These are phyloP conservation scores for Golubevia sp. DNA, from an alignment of 1,284 basidiomycete genomes.

Conservation along the genomic window DNA sequence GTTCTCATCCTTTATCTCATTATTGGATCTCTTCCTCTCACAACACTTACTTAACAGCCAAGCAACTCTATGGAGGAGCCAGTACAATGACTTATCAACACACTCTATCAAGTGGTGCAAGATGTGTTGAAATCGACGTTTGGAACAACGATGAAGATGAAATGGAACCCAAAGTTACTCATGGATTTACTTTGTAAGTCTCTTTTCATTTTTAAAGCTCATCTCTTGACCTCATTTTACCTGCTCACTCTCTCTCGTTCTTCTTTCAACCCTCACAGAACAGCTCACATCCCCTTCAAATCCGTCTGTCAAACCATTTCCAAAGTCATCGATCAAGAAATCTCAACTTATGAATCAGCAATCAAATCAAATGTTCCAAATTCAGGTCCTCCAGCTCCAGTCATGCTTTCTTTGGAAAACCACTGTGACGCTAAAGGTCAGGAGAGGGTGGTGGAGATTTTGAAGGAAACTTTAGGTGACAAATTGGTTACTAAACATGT, in stretches of 20 bases:
- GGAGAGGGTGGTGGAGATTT: constrained; percentile 67
- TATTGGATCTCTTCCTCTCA: constrained; percentile 68
- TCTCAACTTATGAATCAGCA: constrained; percentile 3
- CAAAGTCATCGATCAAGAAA: constrained; percentile 12
- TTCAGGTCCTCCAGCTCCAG: constrained; percentile 57
- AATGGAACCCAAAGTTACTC: constrained; percentile 69
- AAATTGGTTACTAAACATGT: constrained; percentile 61
- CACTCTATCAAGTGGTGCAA: constrained; percentile 67
- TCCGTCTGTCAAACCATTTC: constrained; percentile 63
- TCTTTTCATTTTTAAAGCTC: background rate
- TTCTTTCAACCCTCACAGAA: too few species aligned
- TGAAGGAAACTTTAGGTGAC: constrained; percentile 68
- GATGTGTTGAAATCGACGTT: constrained; percentile 74
- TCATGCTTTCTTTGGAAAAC: constrained; percentile 72
- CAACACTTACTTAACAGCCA: constrained; percentile 71
- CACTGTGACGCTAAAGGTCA: constrained; percentile 68
- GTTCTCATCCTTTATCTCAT: constrained; percentile 28
- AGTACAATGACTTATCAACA: constrained; percentile 69
- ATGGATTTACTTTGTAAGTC: constrained; percentile 61
- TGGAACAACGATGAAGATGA: constrained; percentile 66
- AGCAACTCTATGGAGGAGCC: constrained; percentile 69
- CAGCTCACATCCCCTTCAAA: constrained; percentile 58
- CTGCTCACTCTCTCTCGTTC: background rate
- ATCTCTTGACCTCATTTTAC: background rate
- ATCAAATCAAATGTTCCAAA: constrained; percentile 8